A percentile compares a stretch with the other conserved stretches of the same genome.
Evolutionary conservation across 805 yeast genomes (phyloP).

Genomic region (Cyberlindnera suaveolens): DNA sequence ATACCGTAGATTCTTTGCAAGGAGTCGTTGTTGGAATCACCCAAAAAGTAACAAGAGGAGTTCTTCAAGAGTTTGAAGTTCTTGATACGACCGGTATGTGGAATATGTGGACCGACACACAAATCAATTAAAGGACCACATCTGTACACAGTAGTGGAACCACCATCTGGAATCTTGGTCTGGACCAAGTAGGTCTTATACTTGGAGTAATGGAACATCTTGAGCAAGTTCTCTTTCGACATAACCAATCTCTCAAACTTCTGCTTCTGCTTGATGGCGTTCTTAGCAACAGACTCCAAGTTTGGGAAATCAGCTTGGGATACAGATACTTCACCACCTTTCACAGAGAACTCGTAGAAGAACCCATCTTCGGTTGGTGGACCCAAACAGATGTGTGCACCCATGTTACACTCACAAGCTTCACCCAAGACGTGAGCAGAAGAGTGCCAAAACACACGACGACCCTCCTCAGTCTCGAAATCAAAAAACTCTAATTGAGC

Average conservation of each 20-base stretch:
- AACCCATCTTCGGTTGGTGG: slow-evolving; percentile 98
- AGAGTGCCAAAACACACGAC: slow-evolving; percentile 96
- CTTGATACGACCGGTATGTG: slow-evolving; percentile 95
- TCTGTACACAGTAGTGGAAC: slow-evolving; percentile 93
- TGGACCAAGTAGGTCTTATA: slow-evolving; percentile 85
- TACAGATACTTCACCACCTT: slow-evolving; percentile 69
- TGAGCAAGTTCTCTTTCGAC: slow-evolving; percentile 84
- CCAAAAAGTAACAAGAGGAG: slow-evolving; percentile 93
- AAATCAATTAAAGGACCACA: slow-evolving; percentile 96
- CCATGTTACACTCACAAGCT: slow-evolving; percentile 93
- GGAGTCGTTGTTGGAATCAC: slow-evolving; percentile 89
- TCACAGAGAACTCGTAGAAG: slow-evolving; percentile 90
- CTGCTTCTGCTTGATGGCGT: slow-evolving; percentile 91
- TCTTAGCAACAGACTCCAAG: slow-evolving; percentile 81
- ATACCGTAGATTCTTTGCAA: slow-evolving; percentile 97
- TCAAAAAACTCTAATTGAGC: slow-evolving; percentile 74
- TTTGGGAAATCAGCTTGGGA: slow-evolving; percentile 77
- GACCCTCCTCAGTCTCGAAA: slow-evolving; percentile 92
- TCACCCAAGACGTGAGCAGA: slow-evolving; percentile 98
- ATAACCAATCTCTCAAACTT: slow-evolving; percentile 88
- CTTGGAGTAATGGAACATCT: slow-evolving; percentile 94
- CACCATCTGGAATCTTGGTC: slow-evolving; percentile 91
- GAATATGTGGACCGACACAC: slow-evolving; percentile 97
- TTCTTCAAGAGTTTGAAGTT: slow-evolving; percentile 90
- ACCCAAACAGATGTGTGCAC: slow-evolving; percentile 88